Conservation (phyloP, 805 yeast species). For the Kockiozyma suomiensis region DNA sequence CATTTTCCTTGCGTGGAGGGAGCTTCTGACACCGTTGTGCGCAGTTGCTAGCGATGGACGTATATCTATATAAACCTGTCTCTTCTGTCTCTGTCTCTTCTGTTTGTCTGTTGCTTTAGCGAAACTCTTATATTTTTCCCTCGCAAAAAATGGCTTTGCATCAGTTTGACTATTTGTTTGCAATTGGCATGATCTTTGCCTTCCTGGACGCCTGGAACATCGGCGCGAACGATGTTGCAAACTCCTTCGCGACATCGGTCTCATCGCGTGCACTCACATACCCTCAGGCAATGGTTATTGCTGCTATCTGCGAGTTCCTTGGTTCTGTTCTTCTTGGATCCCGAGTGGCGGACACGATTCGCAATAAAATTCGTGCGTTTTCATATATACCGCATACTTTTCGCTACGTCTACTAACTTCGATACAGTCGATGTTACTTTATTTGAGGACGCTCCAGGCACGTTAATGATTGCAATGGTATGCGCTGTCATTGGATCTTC, state of each 20-base stretch:
- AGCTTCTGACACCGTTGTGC: too few relatives aligned
- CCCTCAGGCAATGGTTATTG: slow-evolving; percentile 76
- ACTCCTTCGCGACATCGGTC: slow-evolving; percentile 70
- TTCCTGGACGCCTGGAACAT: slow-evolving; percentile 78
- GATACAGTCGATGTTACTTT: slow-evolving; percentile 55
- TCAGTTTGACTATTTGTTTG: slow-evolving; percentile 71
- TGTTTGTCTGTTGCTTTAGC: neutral
- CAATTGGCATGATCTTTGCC: slow-evolving; percentile 65
- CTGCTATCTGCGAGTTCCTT: slow-evolving; percentile 69
- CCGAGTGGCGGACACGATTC: slow-evolving; percentile 73
- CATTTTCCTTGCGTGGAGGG: too few relatives aligned
- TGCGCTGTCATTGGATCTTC: slow-evolving; percentile 77
- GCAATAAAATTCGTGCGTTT: slow-evolving; percentile 47
- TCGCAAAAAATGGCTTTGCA: slow-evolving; percentile 44
- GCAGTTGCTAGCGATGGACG: too few relatives aligned
- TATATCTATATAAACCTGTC: too few relatives aligned
- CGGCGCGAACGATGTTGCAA: slow-evolving; percentile 82
- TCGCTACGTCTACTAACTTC: neutral
- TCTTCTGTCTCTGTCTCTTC: neutral
- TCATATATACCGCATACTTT: too few relatives aligned
- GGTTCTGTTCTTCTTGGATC: slow-evolving; percentile 77
- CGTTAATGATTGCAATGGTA: slow-evolving; percentile 73
- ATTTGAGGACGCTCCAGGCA: slow-evolving; percentile 62
- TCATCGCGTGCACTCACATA: slow-evolving; percentile 69
- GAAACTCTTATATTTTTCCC: neutral